These are phyloP conservation scores for Theileria annulata DNA, from an alignment of 169 alveolate species.

Conservation along the genomic window DNA sequence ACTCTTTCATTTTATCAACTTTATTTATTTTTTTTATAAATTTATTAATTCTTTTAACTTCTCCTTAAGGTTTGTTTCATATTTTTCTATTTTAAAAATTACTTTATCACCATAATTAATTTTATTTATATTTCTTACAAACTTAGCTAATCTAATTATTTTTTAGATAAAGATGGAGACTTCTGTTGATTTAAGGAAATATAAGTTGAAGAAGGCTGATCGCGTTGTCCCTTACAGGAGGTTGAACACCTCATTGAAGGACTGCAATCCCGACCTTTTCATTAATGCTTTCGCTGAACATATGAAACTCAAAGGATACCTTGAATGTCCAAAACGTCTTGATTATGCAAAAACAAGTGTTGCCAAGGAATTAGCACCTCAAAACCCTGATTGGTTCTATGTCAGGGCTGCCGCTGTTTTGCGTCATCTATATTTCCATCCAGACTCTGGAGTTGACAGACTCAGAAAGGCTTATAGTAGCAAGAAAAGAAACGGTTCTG, in stretches of 20 bases:
- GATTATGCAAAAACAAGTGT: conserved; percentile 92
- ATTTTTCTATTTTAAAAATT: not conserved
- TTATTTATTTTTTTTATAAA: not conserved
- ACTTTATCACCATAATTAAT: not conserved
- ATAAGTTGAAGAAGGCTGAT: conserved; percentile 51
- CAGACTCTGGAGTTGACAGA: conserved; percentile 91
- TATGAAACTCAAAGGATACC: conserved; percentile 91
- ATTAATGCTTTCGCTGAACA: conserved; percentile 92
- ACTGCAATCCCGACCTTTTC: conserved; percentile 92
- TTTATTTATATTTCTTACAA: not conserved
- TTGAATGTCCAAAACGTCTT: conserved; percentile 94
- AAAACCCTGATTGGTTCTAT: conserved; percentile 95
- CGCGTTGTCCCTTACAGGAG: conserved; percentile 76
- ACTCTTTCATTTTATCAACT: not conserved
- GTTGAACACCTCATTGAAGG: conserved; percentile 87
- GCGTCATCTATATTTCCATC: conserved; percentile 92
- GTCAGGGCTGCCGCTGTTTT: conserved; percentile 95
- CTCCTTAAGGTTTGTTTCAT: not conserved
- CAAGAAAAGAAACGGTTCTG: conserved; percentile 88
- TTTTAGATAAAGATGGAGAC: conserved; percentile 46
- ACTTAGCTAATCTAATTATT: not conserved
- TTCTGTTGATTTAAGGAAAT: conserved; percentile 48
- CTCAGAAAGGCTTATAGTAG: conserved; percentile 92
- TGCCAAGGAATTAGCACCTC: conserved; percentile 93
- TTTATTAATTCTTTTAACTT: not conserved